phyloP scores from a whole-genome alignment of 2,329 filamentous ascomycete genomes.

The Diaporthe humulicola region DNA sequence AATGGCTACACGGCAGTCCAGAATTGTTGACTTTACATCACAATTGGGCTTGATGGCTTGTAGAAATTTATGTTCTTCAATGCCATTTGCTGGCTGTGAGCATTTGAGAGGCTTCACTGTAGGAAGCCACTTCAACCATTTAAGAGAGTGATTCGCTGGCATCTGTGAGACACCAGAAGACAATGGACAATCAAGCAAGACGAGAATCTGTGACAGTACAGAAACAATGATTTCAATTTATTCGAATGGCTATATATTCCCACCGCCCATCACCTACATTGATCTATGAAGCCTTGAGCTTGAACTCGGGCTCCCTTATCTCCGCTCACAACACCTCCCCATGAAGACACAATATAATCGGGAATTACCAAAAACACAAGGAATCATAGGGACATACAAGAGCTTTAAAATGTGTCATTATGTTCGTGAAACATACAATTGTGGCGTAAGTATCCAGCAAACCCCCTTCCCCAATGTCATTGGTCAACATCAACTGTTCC shows the following conservation, averaged over 20 bases:
- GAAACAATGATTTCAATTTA: neutral
- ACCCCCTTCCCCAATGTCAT: too few species aligned
- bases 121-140: too few species aligned
- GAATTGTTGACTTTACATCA: neutral
- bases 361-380: neutral
- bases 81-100: neutral
- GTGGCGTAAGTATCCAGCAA: slow-evolving; percentile 22
- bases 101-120: too few species aligned
- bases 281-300: neutral
- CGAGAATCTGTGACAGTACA: neutral
- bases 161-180: neutral
- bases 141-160: neutral
- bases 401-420: neutral
- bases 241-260: neutral
- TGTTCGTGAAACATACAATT: neutral
- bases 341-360: neutral
- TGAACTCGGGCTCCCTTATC: neutral
- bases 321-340: neutral
- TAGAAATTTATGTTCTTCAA: neutral
- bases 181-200: neutral
- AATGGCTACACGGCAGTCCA: neutral
- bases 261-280: neutral
- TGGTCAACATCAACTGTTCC: too few species aligned
- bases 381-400: accelerated
- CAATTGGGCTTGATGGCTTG: neutral